phyloP scores from a whole-genome alignment of 306 rosid genomes.

The Rubus idaeus region DNA sequence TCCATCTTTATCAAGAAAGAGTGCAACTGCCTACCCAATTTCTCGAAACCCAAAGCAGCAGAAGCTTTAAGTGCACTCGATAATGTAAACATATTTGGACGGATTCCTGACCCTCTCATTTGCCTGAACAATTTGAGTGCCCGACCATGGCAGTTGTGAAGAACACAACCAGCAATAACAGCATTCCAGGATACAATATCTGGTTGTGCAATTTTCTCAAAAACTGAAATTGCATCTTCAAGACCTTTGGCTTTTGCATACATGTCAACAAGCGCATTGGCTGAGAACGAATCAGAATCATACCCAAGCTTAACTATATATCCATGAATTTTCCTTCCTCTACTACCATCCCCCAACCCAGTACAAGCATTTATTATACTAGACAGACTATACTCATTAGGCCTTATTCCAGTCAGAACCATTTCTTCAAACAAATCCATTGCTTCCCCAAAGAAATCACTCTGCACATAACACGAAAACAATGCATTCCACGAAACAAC shows the following conservation, averaged over 20 bases:
- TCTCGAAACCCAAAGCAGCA: conserved; percentile 50
- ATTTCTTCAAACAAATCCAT: conserved; percentile 62
- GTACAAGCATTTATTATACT: conserved; percentile 69
- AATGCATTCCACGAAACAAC: conserved; percentile 83
- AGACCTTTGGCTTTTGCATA: conserved; percentile 67
- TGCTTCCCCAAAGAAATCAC: conserved; percentile 48
- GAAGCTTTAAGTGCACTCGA: conserved; percentile 84
- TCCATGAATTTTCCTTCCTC: conserved; percentile 49
- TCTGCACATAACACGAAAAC: conserved; percentile 73
- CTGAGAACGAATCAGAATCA: conserved; percentile 61
- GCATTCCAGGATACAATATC: conserved; percentile 94
- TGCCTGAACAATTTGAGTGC: conserved; percentile 50
- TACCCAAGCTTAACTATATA: conserved; percentile 65
- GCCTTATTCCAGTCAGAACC: conserved; percentile 59
- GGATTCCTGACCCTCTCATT: conserved; percentile 47
- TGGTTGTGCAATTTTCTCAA: conserved; percentile 54
- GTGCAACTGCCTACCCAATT: conserved; percentile 80
- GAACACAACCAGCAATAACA: conserved; percentile 82
- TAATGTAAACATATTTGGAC: conserved; percentile 68
- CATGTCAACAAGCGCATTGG: conserved; percentile 85
- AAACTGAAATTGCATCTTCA: conserved; percentile 52
- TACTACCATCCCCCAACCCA: conserved; percentile 44
- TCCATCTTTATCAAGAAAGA: conserved; percentile 63
- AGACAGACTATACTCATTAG: conserved; percentile 79
- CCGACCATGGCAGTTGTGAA: conserved; percentile 42